Evolutionary conservation across 352 stramenopile species (phyloP).

Genomic region (Globisporangium acanthophoron): DNA sequence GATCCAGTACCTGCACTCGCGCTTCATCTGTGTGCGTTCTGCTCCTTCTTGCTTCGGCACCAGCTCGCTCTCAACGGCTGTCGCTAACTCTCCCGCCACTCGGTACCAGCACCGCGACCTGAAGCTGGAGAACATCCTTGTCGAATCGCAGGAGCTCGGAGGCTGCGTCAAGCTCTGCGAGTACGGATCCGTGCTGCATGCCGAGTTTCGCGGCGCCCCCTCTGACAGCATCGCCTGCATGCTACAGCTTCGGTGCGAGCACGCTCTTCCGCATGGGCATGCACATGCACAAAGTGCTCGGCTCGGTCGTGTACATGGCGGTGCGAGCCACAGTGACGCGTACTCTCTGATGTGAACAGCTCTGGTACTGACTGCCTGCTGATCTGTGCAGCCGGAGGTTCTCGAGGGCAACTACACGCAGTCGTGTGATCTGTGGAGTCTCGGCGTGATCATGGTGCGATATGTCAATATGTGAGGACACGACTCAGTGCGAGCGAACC

Average conservation of each 20-base stretch:
- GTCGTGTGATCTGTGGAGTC: slow-evolving; percentile 76
- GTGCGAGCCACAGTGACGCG: slow-evolving; percentile 19
- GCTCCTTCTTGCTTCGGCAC: neutral
- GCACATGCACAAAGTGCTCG: slow-evolving; percentile 74
- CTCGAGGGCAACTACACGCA: slow-evolving; percentile 71
- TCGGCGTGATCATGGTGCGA: slow-evolving; percentile 74
- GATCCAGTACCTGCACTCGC: slow-evolving; percentile 75
- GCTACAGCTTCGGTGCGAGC: slow-evolving; percentile 61
- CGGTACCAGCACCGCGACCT: slow-evolving; percentile 59
- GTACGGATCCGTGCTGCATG: slow-evolving; percentile 20
- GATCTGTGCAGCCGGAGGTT: slow-evolving; percentile 36
- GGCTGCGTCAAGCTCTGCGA: slow-evolving; percentile 78
- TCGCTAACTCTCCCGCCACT: neutral
- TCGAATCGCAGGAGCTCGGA: slow-evolving; percentile 43
- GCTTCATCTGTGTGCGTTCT: slow-evolving; percentile 67
- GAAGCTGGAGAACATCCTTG: slow-evolving; percentile 81
- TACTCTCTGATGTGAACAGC: neutral
- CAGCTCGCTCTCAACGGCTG: neutral
- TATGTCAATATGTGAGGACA: neutral
- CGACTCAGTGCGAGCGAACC: neutral
- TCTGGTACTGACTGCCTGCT: neutral
- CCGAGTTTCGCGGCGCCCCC: too few relatives aligned
- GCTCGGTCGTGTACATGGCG: slow-evolving; percentile 82
- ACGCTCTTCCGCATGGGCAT: slow-evolving; percentile 73
- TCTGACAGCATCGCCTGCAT: neutral